Evolutionary conservation across 163 green algal genomes (phyloP).

Genomic region (Chlamydomonas reinhardtii): DNA sequence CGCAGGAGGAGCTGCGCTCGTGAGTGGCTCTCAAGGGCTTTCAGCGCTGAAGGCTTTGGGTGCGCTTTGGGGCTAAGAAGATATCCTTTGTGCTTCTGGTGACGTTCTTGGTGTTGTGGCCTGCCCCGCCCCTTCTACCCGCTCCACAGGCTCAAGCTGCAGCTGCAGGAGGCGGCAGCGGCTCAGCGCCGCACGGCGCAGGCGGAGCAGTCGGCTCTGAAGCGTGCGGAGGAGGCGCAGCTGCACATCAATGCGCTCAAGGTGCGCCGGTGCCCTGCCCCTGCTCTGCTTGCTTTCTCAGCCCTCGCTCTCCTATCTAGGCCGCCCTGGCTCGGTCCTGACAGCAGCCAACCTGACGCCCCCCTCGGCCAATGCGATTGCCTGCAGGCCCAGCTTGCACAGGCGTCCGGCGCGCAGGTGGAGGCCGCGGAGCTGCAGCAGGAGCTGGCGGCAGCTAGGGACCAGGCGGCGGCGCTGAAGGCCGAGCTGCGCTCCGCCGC

Average conservation of each 20-base stretch:
- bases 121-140: too few relatives aligned
- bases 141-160: conserved; percentile 19
- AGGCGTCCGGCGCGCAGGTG: not conserved
- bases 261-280: not conserved
- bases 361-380: too few relatives aligned
- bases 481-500: conserved; percentile 8
- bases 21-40: not conserved
- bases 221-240: not conserved
- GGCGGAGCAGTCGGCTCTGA: conserved; percentile 8
- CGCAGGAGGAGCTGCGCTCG: conserved; percentile 24
- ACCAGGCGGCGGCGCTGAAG: conserved; percentile 27
- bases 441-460: not conserved
- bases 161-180: conserved; percentile 2
- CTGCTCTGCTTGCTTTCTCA: not conserved
- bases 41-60: too few relatives aligned
- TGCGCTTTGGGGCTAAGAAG: too few relatives aligned
- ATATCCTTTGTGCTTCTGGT: too few relatives aligned
- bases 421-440: conserved; percentile 13
- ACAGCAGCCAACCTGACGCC: too few relatives aligned
- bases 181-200: not conserved
- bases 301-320: too few relatives aligned
- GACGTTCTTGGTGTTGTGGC: too few relatives aligned
- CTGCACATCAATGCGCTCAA: conserved; percentile 18
- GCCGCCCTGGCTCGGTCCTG: too few relatives aligned
- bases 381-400: conserved; percentile 26